Evolutionary conservation across 768 basidiomycete species (phyloP).

Genomic region (Neoboletus magnificus): DNA sequence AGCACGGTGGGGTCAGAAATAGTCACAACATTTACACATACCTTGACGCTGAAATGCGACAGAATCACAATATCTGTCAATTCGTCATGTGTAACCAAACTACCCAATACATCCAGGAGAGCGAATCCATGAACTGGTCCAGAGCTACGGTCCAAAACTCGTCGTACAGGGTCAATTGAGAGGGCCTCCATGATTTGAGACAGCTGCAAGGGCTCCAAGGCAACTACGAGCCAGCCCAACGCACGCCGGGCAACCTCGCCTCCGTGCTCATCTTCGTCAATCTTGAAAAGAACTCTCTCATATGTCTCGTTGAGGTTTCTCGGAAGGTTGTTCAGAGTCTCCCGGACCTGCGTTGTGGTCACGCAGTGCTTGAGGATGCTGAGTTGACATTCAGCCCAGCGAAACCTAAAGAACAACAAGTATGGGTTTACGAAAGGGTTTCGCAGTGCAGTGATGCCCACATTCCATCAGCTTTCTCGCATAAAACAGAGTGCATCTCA

Average conservation of each 20-base stretch:
- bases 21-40: not conserved
- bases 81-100: constrained; percentile 2
- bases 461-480: constrained; percentile 13
- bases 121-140: constrained; percentile 1
- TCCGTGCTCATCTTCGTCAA: not conserved
- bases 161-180: not conserved
- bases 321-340: constrained; percentile 2
- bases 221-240: constrained; percentile 10
- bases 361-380: not conserved
- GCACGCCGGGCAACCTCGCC: not conserved
- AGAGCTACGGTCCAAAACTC: not conserved
- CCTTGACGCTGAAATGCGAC: constrained; percentile 15
- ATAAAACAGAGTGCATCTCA: not conserved
- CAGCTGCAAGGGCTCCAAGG: not conserved
- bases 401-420: constrained; percentile 1
- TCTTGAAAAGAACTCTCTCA: not conserved
- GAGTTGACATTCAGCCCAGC: constrained; percentile 18
- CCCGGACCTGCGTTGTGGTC: not conserved
- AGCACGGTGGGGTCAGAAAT: not conserved
- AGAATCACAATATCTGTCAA: constrained; percentile 1
- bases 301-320: constrained; percentile 6
- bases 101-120: constrained; percentile 1
- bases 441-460: not conserved
- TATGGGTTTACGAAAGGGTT: too few species aligned
- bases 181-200: constrained; percentile 8